A percentile compares a stretch with the other conserved stretches of the same genome.
Evolutionary conservation across 2,329 filamentous ascomycete genomes (phyloP).

Genomic region (Dothideomycetes sp.): DNA sequence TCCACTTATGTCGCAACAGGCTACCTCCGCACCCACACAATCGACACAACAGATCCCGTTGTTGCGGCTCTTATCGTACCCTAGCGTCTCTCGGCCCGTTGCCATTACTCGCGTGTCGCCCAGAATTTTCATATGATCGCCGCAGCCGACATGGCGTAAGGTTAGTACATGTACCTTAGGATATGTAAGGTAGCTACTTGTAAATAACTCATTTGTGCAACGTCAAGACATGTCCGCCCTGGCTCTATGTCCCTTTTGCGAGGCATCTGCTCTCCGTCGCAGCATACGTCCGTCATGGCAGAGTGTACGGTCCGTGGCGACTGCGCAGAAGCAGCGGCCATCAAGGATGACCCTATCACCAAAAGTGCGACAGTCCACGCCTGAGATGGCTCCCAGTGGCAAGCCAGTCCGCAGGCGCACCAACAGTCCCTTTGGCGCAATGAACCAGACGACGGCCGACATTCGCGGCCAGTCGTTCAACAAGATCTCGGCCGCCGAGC

Average conservation of each 20-base stretch:
- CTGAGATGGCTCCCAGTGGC: constrained; percentile 17
- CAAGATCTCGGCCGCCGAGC: constrained; percentile 27
- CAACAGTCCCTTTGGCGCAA: constrained; percentile 46
- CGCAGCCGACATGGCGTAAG: too few relatives aligned
- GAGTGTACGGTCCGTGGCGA: constrained; percentile 27
- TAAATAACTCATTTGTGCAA: background rate
- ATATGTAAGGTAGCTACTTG: too few relatives aligned
- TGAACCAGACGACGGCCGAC: constrained; percentile 43
- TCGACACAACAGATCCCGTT: too few relatives aligned
- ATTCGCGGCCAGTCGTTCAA: constrained; percentile 29
- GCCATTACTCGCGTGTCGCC: too few relatives aligned
- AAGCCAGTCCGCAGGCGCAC: constrained; percentile 28
- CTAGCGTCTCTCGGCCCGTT: too few relatives aligned
- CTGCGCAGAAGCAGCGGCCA: constrained; percentile 31
- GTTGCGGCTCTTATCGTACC: too few relatives aligned
- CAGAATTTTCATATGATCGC: too few relatives aligned
- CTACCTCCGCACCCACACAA: too few relatives aligned
- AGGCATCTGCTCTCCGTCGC: constrained; percentile 18
- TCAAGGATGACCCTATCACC: constrained; percentile 42
- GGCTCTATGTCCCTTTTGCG: constrained; percentile 32
- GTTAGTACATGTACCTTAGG: too few relatives aligned
- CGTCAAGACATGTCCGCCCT: background rate
- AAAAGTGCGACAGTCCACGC: constrained; percentile 26
- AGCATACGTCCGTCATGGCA: constrained; percentile 22
- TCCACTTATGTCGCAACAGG: too few relatives aligned